These are phyloP conservation scores for Puccinellia tenuiflora DNA, from an alignment of 176 grass and related monocot genomes.

Conservation along the genomic window DNA sequence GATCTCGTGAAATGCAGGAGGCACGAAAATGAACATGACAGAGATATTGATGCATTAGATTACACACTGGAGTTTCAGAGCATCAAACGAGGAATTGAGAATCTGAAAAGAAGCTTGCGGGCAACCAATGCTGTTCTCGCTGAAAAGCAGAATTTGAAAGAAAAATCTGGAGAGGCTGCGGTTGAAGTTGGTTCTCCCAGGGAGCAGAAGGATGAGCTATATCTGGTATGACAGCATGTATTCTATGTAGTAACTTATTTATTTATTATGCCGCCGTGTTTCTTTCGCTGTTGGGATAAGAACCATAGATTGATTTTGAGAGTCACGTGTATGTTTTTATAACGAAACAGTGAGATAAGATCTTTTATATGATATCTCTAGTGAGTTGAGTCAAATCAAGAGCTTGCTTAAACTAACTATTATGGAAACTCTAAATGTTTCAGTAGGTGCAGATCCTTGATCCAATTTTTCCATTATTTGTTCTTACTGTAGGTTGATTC, in stretches of 20 bases:
- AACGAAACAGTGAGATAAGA: neutral
- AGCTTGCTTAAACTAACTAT: neutral
- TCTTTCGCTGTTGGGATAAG: neutral
- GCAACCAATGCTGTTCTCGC: conserved; percentile 27
- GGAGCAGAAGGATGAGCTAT: conserved; percentile 27
- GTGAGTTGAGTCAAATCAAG: neutral
- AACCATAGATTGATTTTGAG: neutral
- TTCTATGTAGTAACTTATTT: neutral
- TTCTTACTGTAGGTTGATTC: conserved; percentile 48
- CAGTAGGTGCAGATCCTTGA: neutral
- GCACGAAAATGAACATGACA: conserved; percentile 29
- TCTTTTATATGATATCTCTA: neutral
- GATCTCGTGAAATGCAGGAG: conserved; percentile 43
- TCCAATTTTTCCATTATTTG: neutral
- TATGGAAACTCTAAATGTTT: neutral
- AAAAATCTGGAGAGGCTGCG: conserved; percentile 18
- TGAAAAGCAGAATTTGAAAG: conserved; percentile 49
- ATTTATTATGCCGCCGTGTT: neutral
- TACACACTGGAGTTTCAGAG: conserved; percentile 60
- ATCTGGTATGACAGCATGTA: conserved; percentile 11
- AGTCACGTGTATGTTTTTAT: neutral
- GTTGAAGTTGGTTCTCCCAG: conserved; percentile 6
- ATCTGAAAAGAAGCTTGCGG: conserved; percentile 64
- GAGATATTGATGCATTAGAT: conserved; percentile 36
- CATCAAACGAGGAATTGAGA: conserved; percentile 60